phyloP scores from a whole-genome alignment of 2,329 filamentous ascomycete genomes.

The Cladosporium sp. region DNA sequence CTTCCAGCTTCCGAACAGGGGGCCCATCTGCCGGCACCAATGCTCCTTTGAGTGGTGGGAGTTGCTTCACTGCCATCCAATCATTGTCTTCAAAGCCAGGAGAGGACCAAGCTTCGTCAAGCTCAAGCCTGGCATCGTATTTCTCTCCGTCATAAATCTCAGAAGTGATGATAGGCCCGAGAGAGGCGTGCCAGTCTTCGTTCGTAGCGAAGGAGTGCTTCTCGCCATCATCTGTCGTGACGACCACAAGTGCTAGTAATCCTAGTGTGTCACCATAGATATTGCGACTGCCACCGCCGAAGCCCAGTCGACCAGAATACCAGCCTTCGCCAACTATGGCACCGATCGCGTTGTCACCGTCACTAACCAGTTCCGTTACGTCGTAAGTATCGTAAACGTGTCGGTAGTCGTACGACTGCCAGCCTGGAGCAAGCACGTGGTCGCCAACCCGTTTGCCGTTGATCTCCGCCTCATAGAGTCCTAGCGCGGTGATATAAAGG shows the following conservation, averaged over 20 bases:
- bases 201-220: slow-evolving; percentile 41
- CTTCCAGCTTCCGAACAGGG: slow-evolving; percentile 46
- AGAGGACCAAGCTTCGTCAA: slow-evolving; percentile 14
- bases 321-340: slow-evolving; percentile 54
- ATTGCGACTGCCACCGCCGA: slow-evolving; percentile 37
- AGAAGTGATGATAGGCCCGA: slow-evolving; percentile 40
- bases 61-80: slow-evolving; percentile 39
- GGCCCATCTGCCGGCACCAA: slow-evolving; percentile 47
- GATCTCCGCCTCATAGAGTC: slow-evolving; percentile 34
- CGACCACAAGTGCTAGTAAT: slow-evolving; percentile 44
- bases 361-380: slow-evolving; percentile 46
- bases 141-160: slow-evolving; percentile 58
- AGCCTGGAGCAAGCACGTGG: slow-evolving; percentile 51
- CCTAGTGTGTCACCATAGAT: slow-evolving; percentile 47
- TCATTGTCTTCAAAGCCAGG: slow-evolving; percentile 31
- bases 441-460: slow-evolving; percentile 46
- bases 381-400: slow-evolving; percentile 59
- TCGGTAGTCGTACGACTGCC: slow-evolving; percentile 54
- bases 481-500: slow-evolving; percentile 15
- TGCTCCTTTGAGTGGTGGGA: slow-evolving; percentile 36
- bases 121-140: slow-evolving; percentile 48
- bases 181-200: slow-evolving; percentile 41
- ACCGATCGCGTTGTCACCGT: slow-evolving; percentile 44
- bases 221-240: slow-evolving; percentile 40
- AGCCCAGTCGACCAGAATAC: slow-evolving; percentile 48